Base-by-base conservation (phyloP, 2,329 filamentous ascomycete species). In the Eurotiales sp. region DNA sequence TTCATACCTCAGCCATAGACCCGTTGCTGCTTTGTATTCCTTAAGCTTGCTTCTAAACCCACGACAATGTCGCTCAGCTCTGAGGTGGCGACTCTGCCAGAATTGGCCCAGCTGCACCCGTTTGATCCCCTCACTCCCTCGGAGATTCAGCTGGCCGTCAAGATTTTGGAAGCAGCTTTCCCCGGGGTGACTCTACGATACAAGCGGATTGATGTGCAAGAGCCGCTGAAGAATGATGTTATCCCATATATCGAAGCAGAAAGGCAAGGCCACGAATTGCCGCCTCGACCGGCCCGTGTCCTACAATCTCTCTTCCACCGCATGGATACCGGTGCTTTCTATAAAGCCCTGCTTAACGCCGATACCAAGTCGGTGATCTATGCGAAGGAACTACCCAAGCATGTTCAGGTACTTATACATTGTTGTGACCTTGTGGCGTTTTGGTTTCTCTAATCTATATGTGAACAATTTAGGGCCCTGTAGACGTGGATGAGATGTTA, bases 171-270 rank as follows among this genome's bases (percentile, higher is more conserved):
- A 58, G 58, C 62, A 2, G 58, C 67, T 19, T 71, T 72, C 45
- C 67, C 68, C 1, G 64, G 63, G 2, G 61, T 68, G 5, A 53
- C 59, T 22, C 55, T 76, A 25, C 68, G 72, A 5, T 84, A 82
- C 75, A 88, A 88, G 70, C 80, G 79, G 58, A 78, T 89, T 46
- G 87, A 82, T 19, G 72, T 87, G 3, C 77, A 84, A 46, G 83
- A 87, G 60, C 84, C 84, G 3, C 72, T 75, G 34, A 87, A 87
- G 72, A 70, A 70, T 32, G 74, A 81, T 56, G 73, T 77, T 55
- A 62, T 83, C 6, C 75, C 77, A n/a, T 86, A 85, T 63, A 69
- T 82, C 15, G 82, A 84, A 46, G 84, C 82, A 32, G 84, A 87
- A 61, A 77, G 82, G 51, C 69, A 70, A 25, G 76, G 78, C 22